Evolutionary conservation across 2,329 filamentous ascomycete genomes (phyloP).

Genomic region (Penicillium sp.): DNA sequence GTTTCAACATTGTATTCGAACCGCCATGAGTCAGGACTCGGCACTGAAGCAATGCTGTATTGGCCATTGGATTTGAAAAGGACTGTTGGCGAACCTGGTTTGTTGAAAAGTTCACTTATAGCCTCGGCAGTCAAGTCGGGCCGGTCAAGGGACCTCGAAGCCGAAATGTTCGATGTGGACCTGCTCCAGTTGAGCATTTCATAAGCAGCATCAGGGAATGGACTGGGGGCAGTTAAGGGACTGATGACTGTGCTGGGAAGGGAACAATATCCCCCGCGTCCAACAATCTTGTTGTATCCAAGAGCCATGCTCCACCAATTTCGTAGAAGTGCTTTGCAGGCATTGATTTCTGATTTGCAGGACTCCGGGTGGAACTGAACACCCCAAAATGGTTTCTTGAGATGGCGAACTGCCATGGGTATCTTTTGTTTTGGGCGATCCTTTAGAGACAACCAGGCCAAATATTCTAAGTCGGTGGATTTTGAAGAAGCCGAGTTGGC

Average conservation of each 20-base stretch:
- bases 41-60: conserved; percentile 38
- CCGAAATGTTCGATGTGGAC: conserved; percentile 27
- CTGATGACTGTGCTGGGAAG: conserved; percentile 21
- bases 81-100: conserved; percentile 32
- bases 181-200: conserved; percentile 35
- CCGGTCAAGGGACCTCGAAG: conserved; percentile 26
- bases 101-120: conserved; percentile 37
- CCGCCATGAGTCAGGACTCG: conserved; percentile 36
- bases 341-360: conserved; percentile 66
- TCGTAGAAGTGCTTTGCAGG: conserved; percentile 59
- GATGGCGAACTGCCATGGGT: conserved; percentile 76
- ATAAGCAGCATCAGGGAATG: conserved; percentile 48
- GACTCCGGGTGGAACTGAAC: conserved; percentile 92
- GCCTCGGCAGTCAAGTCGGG: conserved; percentile 28
- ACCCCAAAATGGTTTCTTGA: conserved; percentile 72
- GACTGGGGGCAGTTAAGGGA: conserved; percentile 13
- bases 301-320: conserved; percentile 73
- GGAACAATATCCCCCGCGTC: conserved; percentile 22
- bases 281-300: conserved; percentile 55
- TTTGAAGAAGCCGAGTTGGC: conserved; percentile 40
- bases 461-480: conserved; percentile 45
- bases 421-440: conserved; percentile 46
- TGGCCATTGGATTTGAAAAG: conserved; percentile 47
- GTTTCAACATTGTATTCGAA: conserved; percentile 34
- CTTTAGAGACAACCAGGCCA: conserved; percentile 59